These are phyloP conservation scores for Curvularia eragrostidis DNA, from an alignment of 2,329 filamentous ascomycete genomes.

Conservation along the genomic window DNA sequence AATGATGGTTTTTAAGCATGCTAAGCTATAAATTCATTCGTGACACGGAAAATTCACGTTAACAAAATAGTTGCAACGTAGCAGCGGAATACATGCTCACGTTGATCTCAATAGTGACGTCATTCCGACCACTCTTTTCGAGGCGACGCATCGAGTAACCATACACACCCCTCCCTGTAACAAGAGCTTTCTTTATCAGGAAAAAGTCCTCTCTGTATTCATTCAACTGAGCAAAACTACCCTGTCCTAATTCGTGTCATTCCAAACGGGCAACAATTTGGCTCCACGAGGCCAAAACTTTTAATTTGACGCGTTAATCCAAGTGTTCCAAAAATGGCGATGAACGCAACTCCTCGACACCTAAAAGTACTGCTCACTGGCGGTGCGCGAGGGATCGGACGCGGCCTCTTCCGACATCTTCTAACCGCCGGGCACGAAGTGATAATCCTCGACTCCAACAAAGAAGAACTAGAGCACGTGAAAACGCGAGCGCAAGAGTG, in stretches of 20 bases:
- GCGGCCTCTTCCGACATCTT: constrained; percentile 54
- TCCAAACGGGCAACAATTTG: background rate
- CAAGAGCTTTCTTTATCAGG: background rate
- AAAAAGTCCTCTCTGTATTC: background rate
- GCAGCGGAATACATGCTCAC: background rate
- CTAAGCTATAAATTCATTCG: background rate
- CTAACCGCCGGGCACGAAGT: constrained; percentile 53
- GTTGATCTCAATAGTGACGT: background rate
- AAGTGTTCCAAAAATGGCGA: background rate
- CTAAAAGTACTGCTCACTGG: constrained; percentile 52
- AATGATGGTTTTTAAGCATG: background rate
- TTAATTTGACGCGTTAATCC: background rate
- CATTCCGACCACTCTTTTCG: background rate
- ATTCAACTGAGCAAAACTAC: background rate
- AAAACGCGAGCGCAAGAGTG: constrained; percentile 38
- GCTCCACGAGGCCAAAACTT: background rate
- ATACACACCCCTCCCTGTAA: background rate
- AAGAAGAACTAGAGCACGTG: constrained; percentile 50
- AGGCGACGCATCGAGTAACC: background rate
- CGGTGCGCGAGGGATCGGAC: constrained; percentile 56
- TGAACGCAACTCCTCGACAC: constrained; percentile 8
- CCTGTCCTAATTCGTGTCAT: background rate
- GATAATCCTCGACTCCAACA: constrained; percentile 55
- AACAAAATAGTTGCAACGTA: background rate
- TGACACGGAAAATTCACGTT: background rate